Conservation (phyloP, 192 early-diverging fungal species). For the Backusella australiensis region DNA sequence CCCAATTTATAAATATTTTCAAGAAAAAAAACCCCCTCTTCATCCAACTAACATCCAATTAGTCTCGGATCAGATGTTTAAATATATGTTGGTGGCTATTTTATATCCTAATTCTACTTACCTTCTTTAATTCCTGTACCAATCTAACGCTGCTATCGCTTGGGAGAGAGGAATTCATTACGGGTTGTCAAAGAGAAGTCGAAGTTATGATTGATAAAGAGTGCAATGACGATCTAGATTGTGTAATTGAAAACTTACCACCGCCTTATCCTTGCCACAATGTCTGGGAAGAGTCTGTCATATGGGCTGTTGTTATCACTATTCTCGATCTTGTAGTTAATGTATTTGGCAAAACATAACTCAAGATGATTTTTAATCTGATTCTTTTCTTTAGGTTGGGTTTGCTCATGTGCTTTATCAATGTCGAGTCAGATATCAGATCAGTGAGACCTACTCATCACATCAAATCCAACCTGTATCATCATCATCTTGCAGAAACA, state of each 20-base stretch:
- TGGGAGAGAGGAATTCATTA: background rate
- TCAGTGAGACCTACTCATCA: background rate
- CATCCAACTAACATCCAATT: background rate
- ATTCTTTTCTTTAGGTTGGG: background rate
- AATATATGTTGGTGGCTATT: conserved; percentile 14
- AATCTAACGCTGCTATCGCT: background rate
- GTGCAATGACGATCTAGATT: background rate
- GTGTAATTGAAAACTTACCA: background rate
- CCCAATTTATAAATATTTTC: background rate
- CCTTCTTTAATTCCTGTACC: background rate
- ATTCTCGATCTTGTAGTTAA: background rate
- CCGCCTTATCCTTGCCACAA: background rate
- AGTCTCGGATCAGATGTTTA: background rate
- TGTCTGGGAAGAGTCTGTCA: background rate
- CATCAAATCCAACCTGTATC: background rate
- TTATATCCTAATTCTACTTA: background rate
- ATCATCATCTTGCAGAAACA: background rate
- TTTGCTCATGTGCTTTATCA: background rate
- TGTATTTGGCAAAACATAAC: background rate
- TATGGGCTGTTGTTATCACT: conserved; percentile 1
- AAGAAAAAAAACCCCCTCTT: background rate
- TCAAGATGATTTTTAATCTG: background rate
- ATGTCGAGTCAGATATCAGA: background rate
- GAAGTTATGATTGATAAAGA: background rate
- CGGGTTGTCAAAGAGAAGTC: background rate